A percentile compares a stretch with the other conserved stretches of the same genome.
phyloP scores from a whole-genome alignment of 495 filamentous ascomycete genomes.

The Daldinia decipiens region DNA sequence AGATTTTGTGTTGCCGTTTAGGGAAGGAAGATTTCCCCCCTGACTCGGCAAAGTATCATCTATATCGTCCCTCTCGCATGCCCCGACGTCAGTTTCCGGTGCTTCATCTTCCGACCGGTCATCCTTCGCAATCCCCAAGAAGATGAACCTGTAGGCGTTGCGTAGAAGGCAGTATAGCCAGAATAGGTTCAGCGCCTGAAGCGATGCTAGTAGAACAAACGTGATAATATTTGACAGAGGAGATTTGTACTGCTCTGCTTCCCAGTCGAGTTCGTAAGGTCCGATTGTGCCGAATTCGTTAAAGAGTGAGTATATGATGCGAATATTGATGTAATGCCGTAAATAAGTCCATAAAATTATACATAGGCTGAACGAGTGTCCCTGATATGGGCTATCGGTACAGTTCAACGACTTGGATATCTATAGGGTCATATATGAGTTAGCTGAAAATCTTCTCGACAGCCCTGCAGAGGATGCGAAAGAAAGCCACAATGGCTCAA shows the following conservation, averaged over 20 bases:
- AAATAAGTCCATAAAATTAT: conserved; percentile 88
- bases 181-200: not conserved
- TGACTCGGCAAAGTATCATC: not conserved
- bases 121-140: not conserved
- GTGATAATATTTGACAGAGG: not conserved
- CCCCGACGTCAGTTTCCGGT: not conserved
- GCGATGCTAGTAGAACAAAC: not conserved
- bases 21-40: not conserved
- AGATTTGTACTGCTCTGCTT: not conserved
- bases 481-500: not conserved
- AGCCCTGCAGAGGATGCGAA: not conserved
- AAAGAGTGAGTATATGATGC: conserved; percentile 70
- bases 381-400: not conserved
- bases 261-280: not conserved
- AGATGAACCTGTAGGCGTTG: not conserved
- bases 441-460: not conserved
- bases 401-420: not conserved
- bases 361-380: conserved; percentile 82
- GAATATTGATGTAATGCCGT: conserved; percentile 88
- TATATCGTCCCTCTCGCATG: not conserved
- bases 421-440: not conserved
- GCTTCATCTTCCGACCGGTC: not conserved
- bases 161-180: not conserved
- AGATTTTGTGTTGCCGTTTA: not conserved
- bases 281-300: not conserved